Base-by-base conservation (phyloP, 1,284 basidiomycete species). In the Melampsora americana region DNA sequence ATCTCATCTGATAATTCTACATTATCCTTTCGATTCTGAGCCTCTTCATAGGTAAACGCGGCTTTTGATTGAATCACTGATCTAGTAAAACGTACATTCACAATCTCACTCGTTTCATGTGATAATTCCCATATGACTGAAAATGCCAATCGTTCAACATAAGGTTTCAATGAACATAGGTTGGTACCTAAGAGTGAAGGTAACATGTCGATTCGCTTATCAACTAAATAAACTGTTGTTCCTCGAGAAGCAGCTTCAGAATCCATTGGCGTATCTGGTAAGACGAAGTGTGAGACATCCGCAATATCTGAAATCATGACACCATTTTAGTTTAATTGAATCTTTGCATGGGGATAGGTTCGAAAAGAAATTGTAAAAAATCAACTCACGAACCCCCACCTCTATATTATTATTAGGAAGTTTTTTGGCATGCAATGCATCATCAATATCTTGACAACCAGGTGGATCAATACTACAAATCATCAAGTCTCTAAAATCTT, bases 181-280 rank as follows among this genome's bases (percentile, higher is more conserved):
- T 99, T 99, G 1, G 96, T 99, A 1, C 96, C 96, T 11, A 99
- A 87, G 11, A 99, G 86, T 20, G 90, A 87, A 0, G 96, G 96
- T 70, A 99, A 86, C 96, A 99, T 99, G 85, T 99, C 96, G 74
- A 99, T 95, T 50, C 96, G 90, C 84, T 95, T 96, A 86, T 99
- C 96, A 1, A 99, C 96, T 5, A 99, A 88, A 83, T 99, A 99
- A 3, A 99, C 96, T 0, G 96, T 99, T 0, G 95, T 99, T 14
- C 96, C 95, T 73, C 96, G 87, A 16, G 93, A 88, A 18, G 95
- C 93, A 20, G 96, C 96, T 83, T 99, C 96, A 48, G 86, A 89
- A 80, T 99, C 96, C 95, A 99, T 99, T 0, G 96, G 88, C 71
- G 91, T 99, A 81, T 95, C 93, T 2, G 94, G 87, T 71, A 88